Conservation (phyloP, 2,329 filamentous ascomycete genomes). For the Fusarium dlaminii region DNA sequence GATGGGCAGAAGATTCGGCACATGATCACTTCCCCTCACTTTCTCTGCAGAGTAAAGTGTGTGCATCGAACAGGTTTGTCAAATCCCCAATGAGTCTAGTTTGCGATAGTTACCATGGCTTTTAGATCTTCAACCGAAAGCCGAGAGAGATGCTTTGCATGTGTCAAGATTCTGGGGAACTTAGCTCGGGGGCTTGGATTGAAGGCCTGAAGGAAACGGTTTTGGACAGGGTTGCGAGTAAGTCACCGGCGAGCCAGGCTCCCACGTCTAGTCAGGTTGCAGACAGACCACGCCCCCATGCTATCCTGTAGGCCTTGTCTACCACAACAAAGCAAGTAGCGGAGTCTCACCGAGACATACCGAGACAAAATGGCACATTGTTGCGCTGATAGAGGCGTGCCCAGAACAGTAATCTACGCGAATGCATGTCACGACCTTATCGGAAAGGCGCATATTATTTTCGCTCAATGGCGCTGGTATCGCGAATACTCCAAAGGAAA, state of each 20-base stretch:
- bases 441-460: background rate
- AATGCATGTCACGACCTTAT: background rate
- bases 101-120: constrained; percentile 9
- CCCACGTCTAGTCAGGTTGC: background rate
- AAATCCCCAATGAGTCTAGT: constrained; percentile 9
- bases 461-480: background rate
- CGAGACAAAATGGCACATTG: background rate
- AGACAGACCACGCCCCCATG: background rate
- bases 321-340: background rate
- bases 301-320: background rate
- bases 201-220: background rate
- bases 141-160: background rate
- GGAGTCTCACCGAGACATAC: background rate
- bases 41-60: constrained; percentile 1
- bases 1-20: constrained; percentile 2
- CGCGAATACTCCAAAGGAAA: background rate
- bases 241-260: background rate
- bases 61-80: background rate
- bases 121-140: background rate
- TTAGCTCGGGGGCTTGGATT: background rate
- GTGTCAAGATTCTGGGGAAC: background rate
- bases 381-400: background rate
- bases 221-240: background rate
- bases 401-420: background rate
- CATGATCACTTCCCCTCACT: constrained; percentile 20